Base-by-base conservation (phyloP, 768 basidiomycete species). In the Roridomyces roridus region DNA sequence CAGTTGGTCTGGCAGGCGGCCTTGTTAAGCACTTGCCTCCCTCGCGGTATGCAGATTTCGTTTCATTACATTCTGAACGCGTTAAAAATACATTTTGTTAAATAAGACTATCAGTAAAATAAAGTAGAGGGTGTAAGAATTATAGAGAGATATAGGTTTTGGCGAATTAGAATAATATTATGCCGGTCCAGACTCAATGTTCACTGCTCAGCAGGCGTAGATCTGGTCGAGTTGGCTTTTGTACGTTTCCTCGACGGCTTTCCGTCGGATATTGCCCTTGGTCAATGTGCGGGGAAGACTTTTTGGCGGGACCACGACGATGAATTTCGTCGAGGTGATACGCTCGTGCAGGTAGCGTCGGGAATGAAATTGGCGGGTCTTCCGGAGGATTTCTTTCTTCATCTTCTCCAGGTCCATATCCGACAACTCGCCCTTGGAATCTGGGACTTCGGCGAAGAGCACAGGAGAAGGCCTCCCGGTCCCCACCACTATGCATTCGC, bases 331-430 rank as follows among this genome's bases (percentile, higher is more conserved):
- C 2, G 70, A 71, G 4, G 73, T 73, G 69, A 85, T 79, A 15
- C 81, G 80, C 62, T 85, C 84, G 64, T 85, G 84, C 41, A 84
- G 72, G 67, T 85, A 85, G 51, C 81, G 71, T 28, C 83, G 72
- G 28, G 69, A 74, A 64, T 85, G 81, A 68, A 84, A 85, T 40
- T 72, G 72, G 6, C 77, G 72, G 8, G 77, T 85, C 55, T 80
- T 77, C 17, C 81, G 78, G 52, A 85, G 70, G 59, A 85, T 79
- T 12, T 81, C 79, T 56, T 75, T 75, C 71, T 77, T 80, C 12
- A 85, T 69, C 65, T 69, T 76, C 56, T 71, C 69, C 31, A 73
- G 67, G 51, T 79, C 72, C 48, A 79, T 71, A 20, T 76, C 72
- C 25, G 56, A 46, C 31, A 15, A 10, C 11, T 34, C 31, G 23